Evolutionary conservation across 768 basidiomycete genomes (phyloP), one percentile per base, ranked within the genome.

Genomic region (Dioszegia aurantiaca): DNA sequence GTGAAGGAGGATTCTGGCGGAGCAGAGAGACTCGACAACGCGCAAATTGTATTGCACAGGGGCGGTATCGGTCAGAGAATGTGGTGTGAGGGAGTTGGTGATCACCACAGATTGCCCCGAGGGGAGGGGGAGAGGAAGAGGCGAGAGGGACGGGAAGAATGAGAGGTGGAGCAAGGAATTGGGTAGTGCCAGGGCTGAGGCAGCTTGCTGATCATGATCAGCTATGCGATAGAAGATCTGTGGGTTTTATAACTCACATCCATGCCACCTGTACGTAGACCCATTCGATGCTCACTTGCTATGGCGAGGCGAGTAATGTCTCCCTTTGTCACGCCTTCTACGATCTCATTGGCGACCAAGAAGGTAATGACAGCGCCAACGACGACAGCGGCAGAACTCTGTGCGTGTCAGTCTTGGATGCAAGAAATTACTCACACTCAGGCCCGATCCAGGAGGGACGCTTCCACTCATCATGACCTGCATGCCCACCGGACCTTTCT

Each of bases 21-120:
- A 87, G 33, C 85, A 86, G 19, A 90, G 85, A 0, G 87, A 88
- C 76, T 95, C 91, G n/a, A 93, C 87, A 31, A 92, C 90, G 31
- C 89, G 88, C 16, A 93, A 80, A 70, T 95, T 94, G 79, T 94
- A 93, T 43, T 85, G 82, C 33, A 81, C 82, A 65, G 86, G 87
- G 1, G 89, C 87, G 33, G 84, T 84, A 55, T 85, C 81, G 0
- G 84, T 84, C 75, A 93, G 91, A 73, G 91, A 86, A 27, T 87
- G 84, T 23, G 87, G 83, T 31, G 89, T 85, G 37, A 90, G 84
- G 17, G 89, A 89, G 79, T 90, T 89, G n/a, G 87, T 85, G 70
- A 84, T 83, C 55, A 89, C 86, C 68, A 88, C 86, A 14, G 85
- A 82, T 0, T 83, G 81, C 26, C 79, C 70, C 2, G 58, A 61